Evolutionary conservation across 2,329 filamentous ascomycete genomes (phyloP).

Genomic region (Fusarium musae): DNA sequence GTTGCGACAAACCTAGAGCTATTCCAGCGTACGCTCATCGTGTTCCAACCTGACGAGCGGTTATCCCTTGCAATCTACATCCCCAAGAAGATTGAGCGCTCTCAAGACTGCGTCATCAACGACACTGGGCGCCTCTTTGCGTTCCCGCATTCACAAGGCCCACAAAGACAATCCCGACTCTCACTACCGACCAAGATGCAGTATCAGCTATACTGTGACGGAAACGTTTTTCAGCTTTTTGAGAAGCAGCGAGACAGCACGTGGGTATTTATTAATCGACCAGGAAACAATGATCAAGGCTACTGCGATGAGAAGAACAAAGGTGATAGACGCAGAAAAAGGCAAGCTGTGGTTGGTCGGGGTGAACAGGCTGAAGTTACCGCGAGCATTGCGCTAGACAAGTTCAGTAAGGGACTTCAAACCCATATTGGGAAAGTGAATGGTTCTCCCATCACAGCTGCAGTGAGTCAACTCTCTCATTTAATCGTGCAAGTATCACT

Average conservation of each 20-base stretch:
- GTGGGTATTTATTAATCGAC: background rate
- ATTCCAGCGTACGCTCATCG: background rate
- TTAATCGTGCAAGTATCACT: rapidly evolving
- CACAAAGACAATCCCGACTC: background rate
- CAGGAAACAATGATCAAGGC: background rate
- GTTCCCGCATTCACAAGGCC: background rate
- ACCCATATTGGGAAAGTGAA: background rate
- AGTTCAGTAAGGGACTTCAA: background rate
- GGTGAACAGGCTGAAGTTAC: background rate
- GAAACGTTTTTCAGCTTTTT: background rate
- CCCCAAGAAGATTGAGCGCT: background rate
- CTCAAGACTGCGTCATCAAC: background rate
- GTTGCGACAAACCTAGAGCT: background rate
- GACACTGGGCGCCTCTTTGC: background rate
- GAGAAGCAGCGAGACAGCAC: background rate
- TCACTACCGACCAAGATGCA: background rate
- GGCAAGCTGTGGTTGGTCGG: background rate
- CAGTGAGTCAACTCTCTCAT: rapidly evolving
- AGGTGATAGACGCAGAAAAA: background rate
- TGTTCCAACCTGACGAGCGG: background rate
- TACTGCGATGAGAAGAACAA: background rate
- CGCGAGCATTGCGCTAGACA: background rate
- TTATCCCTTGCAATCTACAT: background rate
- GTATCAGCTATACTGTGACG: background rate
- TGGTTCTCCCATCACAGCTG: background rate